Base-by-base conservation (phyloP, 2,329 filamentous ascomycete species). In the Aspergillus sp. region DNA sequence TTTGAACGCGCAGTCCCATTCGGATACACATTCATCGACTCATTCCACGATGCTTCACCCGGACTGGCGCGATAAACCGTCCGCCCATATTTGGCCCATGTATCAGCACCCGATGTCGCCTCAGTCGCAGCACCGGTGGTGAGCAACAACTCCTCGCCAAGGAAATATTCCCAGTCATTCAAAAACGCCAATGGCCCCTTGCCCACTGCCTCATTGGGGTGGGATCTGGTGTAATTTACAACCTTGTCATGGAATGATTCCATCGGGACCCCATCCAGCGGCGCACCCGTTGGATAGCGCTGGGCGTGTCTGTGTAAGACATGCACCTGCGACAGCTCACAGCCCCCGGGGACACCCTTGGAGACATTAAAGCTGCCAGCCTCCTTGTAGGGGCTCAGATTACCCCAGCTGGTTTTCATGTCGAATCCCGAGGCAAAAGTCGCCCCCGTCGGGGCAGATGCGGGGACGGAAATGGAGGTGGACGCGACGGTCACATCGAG, bases 51-150 rank as follows among this genome's bases (percentile, higher is more conserved):
- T 1, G 75, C 50, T 49, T 77, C 73, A 6, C 68, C 74, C 5
- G 61, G 51, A 7, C 65, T 64, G 1, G 77, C 72, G 43, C 76
- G 73, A 57, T 73, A 80, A 28, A 81, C 56, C 5, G 70, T 70
- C 27, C 77, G 65, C 5, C 78, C 78, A 47, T 80, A 80, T 33
- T 68, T 65, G 51, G 73, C 72, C 76, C 75, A 79, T 56, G 78
- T 79, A 9, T 65, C 58, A 5, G 74, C 71, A 7, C 77, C 77
- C 7, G 70, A 59, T 8, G 60, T 53, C 45, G 77, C 76, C 50
- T 78, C 75, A 2, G 75, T 76, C 1, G 61, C 54, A 8, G 75
- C 76, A 27, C 77, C 76, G 6, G 69, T 57, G 33, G 68, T 71
- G n/a, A 75, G 74, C 6, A 79, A 61, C 12, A 67, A 66, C 13